These are phyloP conservation scores for Cucurbita moschata DNA, from an alignment of 306 rosid genomes.

Conservation along the genomic window DNA sequence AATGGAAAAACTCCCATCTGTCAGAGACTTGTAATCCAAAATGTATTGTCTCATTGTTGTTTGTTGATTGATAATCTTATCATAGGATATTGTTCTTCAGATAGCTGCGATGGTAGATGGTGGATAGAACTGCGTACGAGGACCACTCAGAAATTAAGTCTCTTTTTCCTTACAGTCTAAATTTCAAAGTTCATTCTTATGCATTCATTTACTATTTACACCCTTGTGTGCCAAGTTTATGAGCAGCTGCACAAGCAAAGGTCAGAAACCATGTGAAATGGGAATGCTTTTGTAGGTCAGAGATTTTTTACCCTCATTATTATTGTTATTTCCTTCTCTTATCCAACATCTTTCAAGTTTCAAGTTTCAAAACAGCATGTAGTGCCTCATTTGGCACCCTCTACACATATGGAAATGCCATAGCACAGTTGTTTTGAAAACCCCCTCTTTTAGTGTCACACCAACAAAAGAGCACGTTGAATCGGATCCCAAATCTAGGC, in stretches of 20 bases:
- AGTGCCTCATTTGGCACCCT: not conserved
- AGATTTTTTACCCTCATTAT: not conserved
- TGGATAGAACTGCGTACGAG: conserved; percentile 7
- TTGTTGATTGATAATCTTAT: not conserved
- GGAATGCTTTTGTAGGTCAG: not conserved
- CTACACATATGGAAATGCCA: not conserved
- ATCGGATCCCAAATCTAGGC: not conserved
- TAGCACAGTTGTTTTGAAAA: not conserved
- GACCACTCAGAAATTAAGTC: not conserved
- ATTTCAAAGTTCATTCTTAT: not conserved
- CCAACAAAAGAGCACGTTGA: not conserved
- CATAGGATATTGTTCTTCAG: conserved; percentile 1
- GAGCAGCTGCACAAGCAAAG: not conserved
- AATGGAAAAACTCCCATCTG: not conserved
- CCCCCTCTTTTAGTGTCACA: not conserved
- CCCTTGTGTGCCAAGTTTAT: not conserved
- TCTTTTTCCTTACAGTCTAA: not conserved
- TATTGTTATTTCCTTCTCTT: not conserved
- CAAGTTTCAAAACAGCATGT: conserved; percentile 1
- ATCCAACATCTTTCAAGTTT: not conserved
- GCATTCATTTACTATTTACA: not conserved
- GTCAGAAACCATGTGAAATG: conserved; percentile 3
- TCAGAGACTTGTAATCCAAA: conserved; percentile 1
- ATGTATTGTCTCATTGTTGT: conserved; percentile 5
- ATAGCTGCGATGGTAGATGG: conserved; percentile 4